These are phyloP conservation scores for Mrakia blollopis DNA, from an alignment of 768 basidiomycete species.

Conservation along the genomic window DNA sequence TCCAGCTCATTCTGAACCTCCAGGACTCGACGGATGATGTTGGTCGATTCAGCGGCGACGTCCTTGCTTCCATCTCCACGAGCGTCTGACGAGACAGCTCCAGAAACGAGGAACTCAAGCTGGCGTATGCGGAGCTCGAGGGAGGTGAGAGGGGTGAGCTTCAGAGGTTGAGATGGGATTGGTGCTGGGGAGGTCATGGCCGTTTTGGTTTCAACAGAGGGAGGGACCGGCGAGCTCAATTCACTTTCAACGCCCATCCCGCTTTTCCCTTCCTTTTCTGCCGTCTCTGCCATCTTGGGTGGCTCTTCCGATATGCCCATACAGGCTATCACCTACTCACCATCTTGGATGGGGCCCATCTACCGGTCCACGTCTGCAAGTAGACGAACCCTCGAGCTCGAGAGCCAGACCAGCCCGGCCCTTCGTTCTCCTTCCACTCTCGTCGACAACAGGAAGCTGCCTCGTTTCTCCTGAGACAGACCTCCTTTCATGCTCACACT, in stretches of 20 bases:
- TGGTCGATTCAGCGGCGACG: background rate
- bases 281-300: background rate
- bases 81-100: background rate
- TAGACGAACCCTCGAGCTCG: background rate
- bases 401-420: background rate
- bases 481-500: background rate
- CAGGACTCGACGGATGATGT: constrained; percentile 6
- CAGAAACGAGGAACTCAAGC: constrained; percentile 11
- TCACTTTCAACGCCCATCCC: background rate
- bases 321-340: background rate
- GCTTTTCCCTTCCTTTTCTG: background rate
- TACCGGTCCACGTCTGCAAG: background rate
- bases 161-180: background rate
- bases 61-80: background rate
- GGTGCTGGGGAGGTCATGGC: background rate
- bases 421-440: background rate
- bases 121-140: constrained; percentile 8
- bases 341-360: background rate
- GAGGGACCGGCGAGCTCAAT: background rate
- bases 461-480: background rate
- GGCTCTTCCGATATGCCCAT: background rate
- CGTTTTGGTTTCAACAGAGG: background rate
- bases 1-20: constrained; percentile 16
- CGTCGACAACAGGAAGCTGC: background rate
- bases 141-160: constrained; percentile 11